Conservation (phyloP, 768 basidiomycete species). For the Mycena vitilis region DNA sequence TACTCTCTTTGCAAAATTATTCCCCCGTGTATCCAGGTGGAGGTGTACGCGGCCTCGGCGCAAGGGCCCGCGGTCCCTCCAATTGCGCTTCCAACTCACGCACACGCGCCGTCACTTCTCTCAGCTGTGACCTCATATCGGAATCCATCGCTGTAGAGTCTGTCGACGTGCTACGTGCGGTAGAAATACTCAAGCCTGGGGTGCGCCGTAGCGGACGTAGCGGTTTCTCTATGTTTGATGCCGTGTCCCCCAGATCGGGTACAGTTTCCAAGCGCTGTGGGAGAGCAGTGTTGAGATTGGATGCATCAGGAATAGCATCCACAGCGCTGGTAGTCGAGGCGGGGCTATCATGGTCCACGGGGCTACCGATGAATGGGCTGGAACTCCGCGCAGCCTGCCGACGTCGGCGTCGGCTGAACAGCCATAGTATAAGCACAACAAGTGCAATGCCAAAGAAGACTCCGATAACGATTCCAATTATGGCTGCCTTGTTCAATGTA, state of each 20-base stretch:
- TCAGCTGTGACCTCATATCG: background rate
- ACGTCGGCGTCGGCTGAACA: background rate
- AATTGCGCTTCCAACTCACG: background rate
- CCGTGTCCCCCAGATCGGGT: too few relatives aligned
- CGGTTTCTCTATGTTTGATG: too few relatives aligned
- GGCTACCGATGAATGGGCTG: background rate
- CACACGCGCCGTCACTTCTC: background rate
- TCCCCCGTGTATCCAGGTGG: background rate
- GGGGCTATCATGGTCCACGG: background rate
- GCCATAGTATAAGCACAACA: background rate
- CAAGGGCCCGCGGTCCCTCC: background rate
- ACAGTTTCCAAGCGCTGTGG: too few relatives aligned
- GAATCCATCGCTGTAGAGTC: background rate
- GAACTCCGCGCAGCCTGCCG: background rate
- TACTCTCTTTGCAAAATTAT: background rate
- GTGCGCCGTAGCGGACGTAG: too few relatives aligned
- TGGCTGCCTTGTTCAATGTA: background rate
- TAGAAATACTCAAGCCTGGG: background rate
- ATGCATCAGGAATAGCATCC: background rate
- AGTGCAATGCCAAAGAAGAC: background rate
- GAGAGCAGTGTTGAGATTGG: too few relatives aligned
- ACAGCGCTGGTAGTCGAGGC: background rate
- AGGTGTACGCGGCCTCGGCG: background rate
- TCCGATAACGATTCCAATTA: background rate
- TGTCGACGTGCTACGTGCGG: background rate